A percentile compares a stretch with the other conserved stretches of the same genome.
phyloP scores from a whole-genome alignment of 306 rosid genomes.

The Trifolium fragiferum region DNA sequence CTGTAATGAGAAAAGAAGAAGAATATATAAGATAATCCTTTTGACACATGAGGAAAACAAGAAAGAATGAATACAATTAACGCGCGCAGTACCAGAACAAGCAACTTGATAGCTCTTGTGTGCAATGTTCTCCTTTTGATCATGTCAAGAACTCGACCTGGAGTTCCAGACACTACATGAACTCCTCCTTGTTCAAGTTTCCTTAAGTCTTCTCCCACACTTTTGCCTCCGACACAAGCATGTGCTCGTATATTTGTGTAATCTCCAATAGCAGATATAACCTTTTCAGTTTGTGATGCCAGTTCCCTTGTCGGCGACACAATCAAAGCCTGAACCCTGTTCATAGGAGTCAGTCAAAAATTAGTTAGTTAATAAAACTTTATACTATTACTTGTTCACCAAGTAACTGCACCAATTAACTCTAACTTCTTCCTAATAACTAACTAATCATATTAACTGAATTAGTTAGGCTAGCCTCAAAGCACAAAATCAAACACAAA shows the following conservation, averaged over 20 bases:
- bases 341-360: too few relatives aligned
- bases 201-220: too few relatives aligned
- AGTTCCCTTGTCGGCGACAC: conserved; percentile 94
- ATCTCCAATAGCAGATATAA: too few relatives aligned
- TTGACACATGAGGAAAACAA: background rate
- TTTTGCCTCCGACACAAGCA: too few relatives aligned
- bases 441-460: too few relatives aligned
- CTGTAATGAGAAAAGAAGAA: conserved; percentile 45
- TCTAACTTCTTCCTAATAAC: too few relatives aligned
- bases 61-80: background rate
- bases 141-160: conserved; percentile 98
- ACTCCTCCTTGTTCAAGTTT: conserved; percentile 96
- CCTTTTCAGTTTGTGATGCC: conserved; percentile 95
- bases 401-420: too few relatives aligned
- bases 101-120: conserved; percentile 83
- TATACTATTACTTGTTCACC: too few relatives aligned
- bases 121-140: conserved; percentile 93
- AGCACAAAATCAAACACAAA: too few relatives aligned
- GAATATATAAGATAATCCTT: conserved; percentile 3
- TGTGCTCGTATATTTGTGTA: too few relatives aligned
- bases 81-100: conserved; percentile 68
- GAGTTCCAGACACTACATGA: conserved; percentile 97
- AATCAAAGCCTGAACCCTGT: conserved; percentile 88
- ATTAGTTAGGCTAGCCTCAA: too few relatives aligned
- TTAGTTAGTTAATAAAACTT: too few relatives aligned